phyloP scores from a whole-genome alignment of 2,329 filamentous ascomycete species.

The Colletotrichum chrysophilum region DNA sequence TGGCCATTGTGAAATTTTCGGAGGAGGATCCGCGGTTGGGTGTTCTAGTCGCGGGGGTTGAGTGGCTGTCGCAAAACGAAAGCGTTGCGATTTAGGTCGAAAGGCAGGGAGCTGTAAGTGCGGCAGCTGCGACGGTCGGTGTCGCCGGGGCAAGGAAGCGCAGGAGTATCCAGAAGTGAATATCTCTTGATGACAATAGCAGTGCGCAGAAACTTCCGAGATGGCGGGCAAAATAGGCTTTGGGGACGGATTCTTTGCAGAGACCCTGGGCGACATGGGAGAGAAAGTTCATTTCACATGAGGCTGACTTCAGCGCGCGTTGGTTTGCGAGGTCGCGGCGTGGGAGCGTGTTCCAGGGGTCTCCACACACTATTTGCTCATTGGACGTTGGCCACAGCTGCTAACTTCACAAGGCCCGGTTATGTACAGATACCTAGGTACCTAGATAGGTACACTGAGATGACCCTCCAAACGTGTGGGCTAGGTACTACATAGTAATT shows the following conservation, averaged over 20 bases:
- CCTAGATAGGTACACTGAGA: not conserved
- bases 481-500: too few relatives aligned
- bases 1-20: conserved; percentile 38
- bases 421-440: not conserved
- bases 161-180: not conserved
- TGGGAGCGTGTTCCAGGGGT: conserved; percentile 3
- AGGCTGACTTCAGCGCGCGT: conserved; percentile 10
- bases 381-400: not conserved
- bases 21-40: not conserved
- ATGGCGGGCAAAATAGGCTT: not conserved
- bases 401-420: not conserved
- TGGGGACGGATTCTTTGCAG: not conserved
- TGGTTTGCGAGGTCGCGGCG: not conserved
- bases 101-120: not conserved
- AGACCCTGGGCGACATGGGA: not conserved
- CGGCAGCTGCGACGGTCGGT: not conserved
- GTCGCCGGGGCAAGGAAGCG: not conserved
- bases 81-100: not conserved
- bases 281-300: not conserved
- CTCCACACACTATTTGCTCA: not conserved
- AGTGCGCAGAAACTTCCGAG: not conserved
- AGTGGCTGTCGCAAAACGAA: not conserved
- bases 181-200: not conserved
- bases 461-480: not conserved
- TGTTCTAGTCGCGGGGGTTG: not conserved